A percentile compares a stretch with the other conserved stretches of the same genome.
Conservation (phyloP, 768 basidiomycete genomes). For the Boletales sp. region DNA sequence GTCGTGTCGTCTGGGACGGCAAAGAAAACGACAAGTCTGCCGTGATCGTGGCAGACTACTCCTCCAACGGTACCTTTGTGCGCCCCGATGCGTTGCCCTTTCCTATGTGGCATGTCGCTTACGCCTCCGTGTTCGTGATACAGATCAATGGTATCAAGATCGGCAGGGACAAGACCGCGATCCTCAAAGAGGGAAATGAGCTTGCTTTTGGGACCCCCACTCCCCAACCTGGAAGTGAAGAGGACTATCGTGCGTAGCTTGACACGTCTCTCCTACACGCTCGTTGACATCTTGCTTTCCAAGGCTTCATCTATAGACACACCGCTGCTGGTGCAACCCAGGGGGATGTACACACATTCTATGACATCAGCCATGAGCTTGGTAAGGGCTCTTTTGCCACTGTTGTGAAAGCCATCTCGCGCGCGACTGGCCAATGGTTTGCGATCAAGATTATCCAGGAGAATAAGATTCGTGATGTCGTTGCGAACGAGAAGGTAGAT, state of each 20-base stretch:
- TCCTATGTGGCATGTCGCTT: conserved; percentile 6
- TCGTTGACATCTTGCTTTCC: background rate
- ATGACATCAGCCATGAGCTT: conserved; percentile 67
- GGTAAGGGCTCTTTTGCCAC: conserved; percentile 92
- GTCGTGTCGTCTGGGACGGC: conserved; percentile 36
- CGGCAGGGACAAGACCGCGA: conserved; percentile 35
- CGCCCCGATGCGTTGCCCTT: conserved; percentile 16
- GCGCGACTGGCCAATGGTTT: conserved; percentile 65
- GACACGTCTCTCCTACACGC: background rate
- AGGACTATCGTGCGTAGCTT: conserved; percentile 68
- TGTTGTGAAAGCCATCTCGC: conserved; percentile 78
- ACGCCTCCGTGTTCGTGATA: conserved; percentile 1
- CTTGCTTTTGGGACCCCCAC: conserved; percentile 72
- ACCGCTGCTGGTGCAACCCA: conserved; percentile 46
- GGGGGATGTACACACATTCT: conserved; percentile 58
- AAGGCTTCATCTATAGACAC: conserved; percentile 74
- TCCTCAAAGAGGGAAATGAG: conserved; percentile 69
- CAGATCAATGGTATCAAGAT: conserved; percentile 42
- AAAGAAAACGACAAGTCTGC: conserved; percentile 28
- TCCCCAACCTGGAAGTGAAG: conserved; percentile 45
- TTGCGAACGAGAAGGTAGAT: conserved; percentile 28
- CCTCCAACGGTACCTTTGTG: conserved; percentile 46
- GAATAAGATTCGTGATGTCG: conserved; percentile 40
- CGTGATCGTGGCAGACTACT: conserved; percentile 33
- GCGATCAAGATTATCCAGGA: conserved; percentile 87